Conservation (phyloP, 148 eudicot genomes). For the Camellia sinensis region DNA sequence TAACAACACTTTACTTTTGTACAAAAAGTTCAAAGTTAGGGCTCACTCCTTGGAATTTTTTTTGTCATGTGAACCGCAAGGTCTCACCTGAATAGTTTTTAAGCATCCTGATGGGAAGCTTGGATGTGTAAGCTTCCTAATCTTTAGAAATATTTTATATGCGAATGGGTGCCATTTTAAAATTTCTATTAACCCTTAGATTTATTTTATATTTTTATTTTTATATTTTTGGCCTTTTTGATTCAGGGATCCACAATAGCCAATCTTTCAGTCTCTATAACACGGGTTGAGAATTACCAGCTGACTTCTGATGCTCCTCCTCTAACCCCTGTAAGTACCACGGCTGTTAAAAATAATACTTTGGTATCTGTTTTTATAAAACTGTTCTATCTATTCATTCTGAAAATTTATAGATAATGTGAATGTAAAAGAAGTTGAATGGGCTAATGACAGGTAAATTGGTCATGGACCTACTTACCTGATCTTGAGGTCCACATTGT, state of each 20-base stretch:
- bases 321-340: constrained; percentile 20
- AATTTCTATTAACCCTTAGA: background rate
- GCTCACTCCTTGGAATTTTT: no score
- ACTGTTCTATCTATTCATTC: background rate
- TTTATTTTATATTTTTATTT: background rate
- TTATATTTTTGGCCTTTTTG: background rate
- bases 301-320: constrained; percentile 45
- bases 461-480: no score
- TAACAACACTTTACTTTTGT: no score
- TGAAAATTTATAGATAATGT: no score
- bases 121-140: background rate
- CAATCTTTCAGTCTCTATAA: constrained; percentile 34
- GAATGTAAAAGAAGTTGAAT: no score
- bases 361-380: background rate
- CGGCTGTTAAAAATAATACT: background rate
- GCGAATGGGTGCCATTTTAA: background rate
- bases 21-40: no score
- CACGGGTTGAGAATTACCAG: constrained; percentile 34
- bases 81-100: background rate
- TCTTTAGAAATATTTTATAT: background rate
- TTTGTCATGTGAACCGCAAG: no score
- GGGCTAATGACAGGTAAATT: no score
- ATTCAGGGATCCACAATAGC: constrained; percentile 38
- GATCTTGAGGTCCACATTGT: no score
- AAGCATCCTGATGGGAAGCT: background rate